These are phyloP conservation scores for Proliferodiscus dingleyae DNA, from an alignment of 2,329 filamentous ascomycete species.

Conservation along the genomic window DNA sequence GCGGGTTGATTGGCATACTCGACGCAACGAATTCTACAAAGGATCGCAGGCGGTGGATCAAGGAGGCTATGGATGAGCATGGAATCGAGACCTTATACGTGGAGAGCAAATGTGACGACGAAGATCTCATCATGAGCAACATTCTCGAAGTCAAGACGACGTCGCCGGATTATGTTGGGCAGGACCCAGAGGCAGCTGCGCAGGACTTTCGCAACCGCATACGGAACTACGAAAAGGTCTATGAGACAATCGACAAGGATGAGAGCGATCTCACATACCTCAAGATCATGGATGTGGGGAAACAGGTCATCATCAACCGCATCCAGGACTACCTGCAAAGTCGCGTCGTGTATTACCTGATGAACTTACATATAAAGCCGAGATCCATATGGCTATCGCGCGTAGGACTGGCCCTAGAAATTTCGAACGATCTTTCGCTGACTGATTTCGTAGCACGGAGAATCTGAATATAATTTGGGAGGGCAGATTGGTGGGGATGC, in stretches of 20 bases:
- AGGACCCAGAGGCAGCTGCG: slow-evolving; percentile 88
- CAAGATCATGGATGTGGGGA: slow-evolving; percentile 94
- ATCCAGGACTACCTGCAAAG: slow-evolving; percentile 97
- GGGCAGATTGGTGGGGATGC: slow-evolving; percentile 93
- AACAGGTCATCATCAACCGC: slow-evolving; percentile 95
- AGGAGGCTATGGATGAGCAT: slow-evolving; percentile 68
- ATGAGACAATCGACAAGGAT: slow-evolving; percentile 86
- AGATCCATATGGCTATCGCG: slow-evolving; percentile 94
- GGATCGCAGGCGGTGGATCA: slow-evolving; percentile 82
- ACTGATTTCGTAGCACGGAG: slow-evolving; percentile 64
- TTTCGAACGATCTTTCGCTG: slow-evolving; percentile 11
- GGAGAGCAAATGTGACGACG: slow-evolving; percentile 94
- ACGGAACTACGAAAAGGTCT: slow-evolving; percentile 94
- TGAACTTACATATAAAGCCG: slow-evolving; percentile 97
- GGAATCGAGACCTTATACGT: slow-evolving; percentile 91
- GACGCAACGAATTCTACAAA: slow-evolving; percentile 98
- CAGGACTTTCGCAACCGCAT: slow-evolving; percentile 92
- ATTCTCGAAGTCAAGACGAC: slow-evolving; percentile 97
- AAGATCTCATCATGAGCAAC: slow-evolving; percentile 95
- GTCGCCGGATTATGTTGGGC: slow-evolving; percentile 88
- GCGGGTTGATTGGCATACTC: slow-evolving; percentile 85
- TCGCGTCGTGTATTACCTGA: slow-evolving; percentile 94
- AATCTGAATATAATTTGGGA: slow-evolving; percentile 85
- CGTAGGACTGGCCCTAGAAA: slow-evolving; percentile 43
- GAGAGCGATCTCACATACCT: slow-evolving; percentile 89